Evolutionary conservation across 2,329 filamentous ascomycete species (phyloP).

Genomic region (Neophaeococcomyces mojaviensis): DNA sequence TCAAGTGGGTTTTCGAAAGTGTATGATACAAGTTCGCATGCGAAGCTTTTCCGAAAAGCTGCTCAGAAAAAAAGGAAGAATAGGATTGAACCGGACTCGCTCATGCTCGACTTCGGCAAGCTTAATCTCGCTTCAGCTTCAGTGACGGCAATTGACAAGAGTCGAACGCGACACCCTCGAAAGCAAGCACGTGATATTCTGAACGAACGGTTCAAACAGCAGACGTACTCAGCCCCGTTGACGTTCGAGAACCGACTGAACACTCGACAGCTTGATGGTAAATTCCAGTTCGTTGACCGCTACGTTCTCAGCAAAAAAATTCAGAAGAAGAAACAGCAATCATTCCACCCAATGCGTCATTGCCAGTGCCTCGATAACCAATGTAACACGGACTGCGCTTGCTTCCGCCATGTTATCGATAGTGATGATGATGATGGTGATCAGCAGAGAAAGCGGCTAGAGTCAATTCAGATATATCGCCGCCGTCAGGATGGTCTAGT

Average conservation of each 20-base stretch:
- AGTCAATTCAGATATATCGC: not conserved
- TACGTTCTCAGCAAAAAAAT: constrained; percentile 18
- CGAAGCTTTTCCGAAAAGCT: constrained; percentile 6
- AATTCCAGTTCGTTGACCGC: constrained; percentile 21
- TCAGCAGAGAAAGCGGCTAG: not conserved
- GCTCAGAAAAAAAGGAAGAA: constrained; percentile 16
- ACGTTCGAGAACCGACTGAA: constrained; percentile 21
- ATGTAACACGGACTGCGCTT: not conserved
- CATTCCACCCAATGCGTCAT: not conserved
- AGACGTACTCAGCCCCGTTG: constrained; percentile 10
- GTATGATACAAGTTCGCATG: constrained; percentile 9
- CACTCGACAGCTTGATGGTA: constrained; percentile 16
- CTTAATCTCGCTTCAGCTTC: not conserved
- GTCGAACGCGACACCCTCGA: constrained; percentile 13
- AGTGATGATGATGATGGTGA: no score
- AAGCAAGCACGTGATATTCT: constrained; percentile 14
- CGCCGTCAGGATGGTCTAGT: constrained; percentile 9
- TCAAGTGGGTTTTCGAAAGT: constrained; percentile 13
- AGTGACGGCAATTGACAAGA: not conserved
- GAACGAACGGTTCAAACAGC: constrained; percentile 16
- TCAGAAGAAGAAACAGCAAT: constrained; percentile 2
- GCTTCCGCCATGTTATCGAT: not conserved
- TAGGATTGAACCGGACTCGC: constrained; percentile 3
- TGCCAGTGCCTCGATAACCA: not conserved
- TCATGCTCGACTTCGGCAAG: constrained; percentile 7